Conservation (phyloP, 768 basidiomycete species). For the Xerocomus potaroensis region DNA sequence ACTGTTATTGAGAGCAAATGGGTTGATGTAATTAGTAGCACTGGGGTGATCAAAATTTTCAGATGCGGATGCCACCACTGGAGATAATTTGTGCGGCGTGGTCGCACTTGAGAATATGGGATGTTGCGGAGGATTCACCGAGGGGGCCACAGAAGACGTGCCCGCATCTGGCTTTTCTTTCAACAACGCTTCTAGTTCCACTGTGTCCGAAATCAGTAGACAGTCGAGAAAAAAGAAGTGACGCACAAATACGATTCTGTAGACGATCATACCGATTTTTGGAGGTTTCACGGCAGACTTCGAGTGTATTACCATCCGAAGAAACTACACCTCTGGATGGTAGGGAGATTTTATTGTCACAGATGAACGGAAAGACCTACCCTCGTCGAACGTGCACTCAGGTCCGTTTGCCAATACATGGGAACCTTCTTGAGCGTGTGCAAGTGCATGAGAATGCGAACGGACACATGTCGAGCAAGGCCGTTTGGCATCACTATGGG, state of each 20-base stretch:
- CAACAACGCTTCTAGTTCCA: slow-evolving; percentile 64
- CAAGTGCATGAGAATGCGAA: slow-evolving; percentile 65
- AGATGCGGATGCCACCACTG: neutral
- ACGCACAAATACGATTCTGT: slow-evolving; percentile 66
- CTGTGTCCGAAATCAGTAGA: slow-evolving; percentile 33
- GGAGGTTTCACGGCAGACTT: slow-evolving; percentile 43
- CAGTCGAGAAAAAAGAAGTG: neutral
- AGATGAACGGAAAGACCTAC: slow-evolving; percentile 29
- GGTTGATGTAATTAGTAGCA: neutral
- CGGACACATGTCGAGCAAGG: slow-evolving; percentile 77
- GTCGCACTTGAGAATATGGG: neutral
- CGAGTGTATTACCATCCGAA: slow-evolving; percentile 29
- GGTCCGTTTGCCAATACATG: slow-evolving; percentile 51
- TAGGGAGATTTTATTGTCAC: neutral
- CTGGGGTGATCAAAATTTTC: neutral
- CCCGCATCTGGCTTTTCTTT: slow-evolving; percentile 45
- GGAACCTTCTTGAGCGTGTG: slow-evolving; percentile 56
- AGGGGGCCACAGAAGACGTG: slow-evolving; percentile 2
- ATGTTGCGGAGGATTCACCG: neutral
- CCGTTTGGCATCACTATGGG: slow-evolving; percentile 61
- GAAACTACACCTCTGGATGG: slow-evolving; percentile 30
- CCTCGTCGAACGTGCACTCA: slow-evolving; percentile 76
- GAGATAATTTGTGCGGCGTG: neutral
- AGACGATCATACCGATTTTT: slow-evolving; percentile 60
- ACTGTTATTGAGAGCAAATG: neutral